A percentile compares a stretch with the other conserved stretches of the same genome.
These are phyloP conservation scores for Closterium sp. DNA, from an alignment of 139 green algal genomes.

Conservation along the genomic window DNA sequence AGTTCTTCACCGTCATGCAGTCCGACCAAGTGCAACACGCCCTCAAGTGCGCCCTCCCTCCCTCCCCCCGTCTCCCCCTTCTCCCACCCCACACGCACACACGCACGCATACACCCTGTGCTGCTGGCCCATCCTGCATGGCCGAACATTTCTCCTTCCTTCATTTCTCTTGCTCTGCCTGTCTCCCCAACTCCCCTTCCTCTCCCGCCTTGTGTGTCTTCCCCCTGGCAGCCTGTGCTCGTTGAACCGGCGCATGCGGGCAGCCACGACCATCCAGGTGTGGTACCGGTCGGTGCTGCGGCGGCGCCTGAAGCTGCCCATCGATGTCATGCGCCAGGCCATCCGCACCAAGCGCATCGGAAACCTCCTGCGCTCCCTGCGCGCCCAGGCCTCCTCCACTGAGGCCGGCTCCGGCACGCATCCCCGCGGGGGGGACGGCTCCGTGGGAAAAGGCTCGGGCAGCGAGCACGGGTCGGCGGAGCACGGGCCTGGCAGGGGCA, in stretches of 20 bases:
- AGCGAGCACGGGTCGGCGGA: neutral
- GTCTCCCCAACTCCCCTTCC: too few species aligned
- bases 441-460: too few species aligned
- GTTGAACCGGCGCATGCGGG: constrained; percentile 1
- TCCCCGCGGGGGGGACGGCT: neutral
- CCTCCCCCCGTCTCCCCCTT: too few species aligned
- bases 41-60: constrained; percentile 16
- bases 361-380: neutral
- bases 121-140: too few species aligned
- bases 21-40: constrained; percentile 14
- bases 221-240: neutral
- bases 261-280: constrained; percentile 4
- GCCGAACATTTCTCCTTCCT: too few species aligned
- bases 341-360: constrained; percentile 2
- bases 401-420: neutral
- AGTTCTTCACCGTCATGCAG: constrained; percentile 32
- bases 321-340: constrained; percentile 1
- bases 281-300: neutral
- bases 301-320: neutral
- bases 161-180: too few species aligned
- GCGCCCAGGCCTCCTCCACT: neutral
- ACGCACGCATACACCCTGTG: too few species aligned
- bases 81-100: neutral
- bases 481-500: neutral
- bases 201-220: neutral